Percentiles rank a stretch among this genome's conserved stretches.
These are phyloP conservation scores for Ceratocystis cacaofunesta DNA, from an alignment of 2,329 filamentous ascomycete genomes.

Conservation along the genomic window DNA sequence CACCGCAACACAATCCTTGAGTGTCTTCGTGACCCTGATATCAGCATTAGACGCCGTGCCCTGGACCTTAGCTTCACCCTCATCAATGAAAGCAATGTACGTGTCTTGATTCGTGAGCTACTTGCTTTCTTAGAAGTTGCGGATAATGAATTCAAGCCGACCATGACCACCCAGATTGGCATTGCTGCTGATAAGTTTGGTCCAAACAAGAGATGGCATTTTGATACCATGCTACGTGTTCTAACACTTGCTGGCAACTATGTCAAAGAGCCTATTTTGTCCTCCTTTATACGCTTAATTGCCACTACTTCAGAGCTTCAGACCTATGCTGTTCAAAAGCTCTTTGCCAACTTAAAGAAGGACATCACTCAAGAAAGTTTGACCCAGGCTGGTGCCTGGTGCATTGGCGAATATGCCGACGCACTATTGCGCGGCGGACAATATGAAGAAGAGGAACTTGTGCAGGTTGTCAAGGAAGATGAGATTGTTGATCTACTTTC, in stretches of 20 bases:
- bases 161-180: slow-evolving; percentile 96
- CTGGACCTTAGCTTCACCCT: slow-evolving; percentile 94
- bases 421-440: slow-evolving; percentile 75
- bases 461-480: slow-evolving; percentile 63
- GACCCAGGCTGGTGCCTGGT: slow-evolving; percentile 87
- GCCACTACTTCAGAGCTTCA: slow-evolving; percentile 89
- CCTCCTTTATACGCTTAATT: slow-evolving; percentile 88
- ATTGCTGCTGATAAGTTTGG: slow-evolving; percentile 92
- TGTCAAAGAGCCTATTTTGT: slow-evolving; percentile 94
- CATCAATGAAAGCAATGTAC: slow-evolving; percentile 92
- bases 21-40: slow-evolving; percentile 90
- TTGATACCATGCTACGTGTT: slow-evolving; percentile 92
- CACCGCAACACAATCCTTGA: slow-evolving; percentile 96
- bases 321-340: slow-evolving; percentile 89
- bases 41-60: slow-evolving; percentile 90
- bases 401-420: slow-evolving; percentile 93
- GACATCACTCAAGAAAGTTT: slow-evolving; percentile 96
- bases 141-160: slow-evolving; percentile 96
- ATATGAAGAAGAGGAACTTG: slow-evolving; percentile 74
- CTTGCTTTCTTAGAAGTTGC: slow-evolving; percentile 92
- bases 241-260: slow-evolving; percentile 89
- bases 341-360: slow-evolving; percentile 80
- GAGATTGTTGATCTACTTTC: slow-evolving; percentile 89
- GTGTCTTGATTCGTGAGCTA: slow-evolving; percentile 82
- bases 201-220: slow-evolving; percentile 95